Evolutionary conservation across 179 eudicot species (phyloP).

Genomic region (Actinidia chinensis): DNA sequence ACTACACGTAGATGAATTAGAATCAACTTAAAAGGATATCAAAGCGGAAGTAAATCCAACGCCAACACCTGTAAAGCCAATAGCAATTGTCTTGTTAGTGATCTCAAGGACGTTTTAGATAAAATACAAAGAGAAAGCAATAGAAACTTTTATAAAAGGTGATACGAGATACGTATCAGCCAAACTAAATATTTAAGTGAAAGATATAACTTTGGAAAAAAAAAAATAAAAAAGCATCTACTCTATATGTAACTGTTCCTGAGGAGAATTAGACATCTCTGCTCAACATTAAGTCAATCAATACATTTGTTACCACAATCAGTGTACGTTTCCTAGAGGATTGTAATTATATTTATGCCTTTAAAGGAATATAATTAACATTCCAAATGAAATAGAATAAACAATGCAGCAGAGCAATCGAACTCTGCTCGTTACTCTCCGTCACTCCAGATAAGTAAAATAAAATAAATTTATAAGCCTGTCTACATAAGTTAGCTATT

Average conservation of each 20-base stretch:
- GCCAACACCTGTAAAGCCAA: constrained; percentile 75
- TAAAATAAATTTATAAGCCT: too few species aligned
- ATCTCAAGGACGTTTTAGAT: not conserved
- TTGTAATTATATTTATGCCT: too few species aligned
- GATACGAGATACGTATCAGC: not conserved
- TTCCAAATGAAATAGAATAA: too few species aligned
- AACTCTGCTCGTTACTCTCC: not conserved
- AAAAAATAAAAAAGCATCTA: not conserved
- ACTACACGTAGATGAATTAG: constrained; percentile 10
- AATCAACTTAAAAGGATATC: constrained; percentile 70
- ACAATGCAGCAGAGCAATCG: not conserved
- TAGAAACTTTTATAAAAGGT: not conserved
- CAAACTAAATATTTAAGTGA: not conserved
- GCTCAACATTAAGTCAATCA: not conserved
- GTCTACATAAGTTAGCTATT: too few species aligned
- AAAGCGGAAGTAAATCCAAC: constrained; percentile 97
- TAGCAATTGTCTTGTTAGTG: constrained; percentile 21
- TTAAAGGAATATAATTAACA: not conserved
- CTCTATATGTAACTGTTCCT: not conserved
- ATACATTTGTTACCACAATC: not conserved
- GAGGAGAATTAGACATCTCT: not conserved
- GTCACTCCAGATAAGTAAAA: not conserved
- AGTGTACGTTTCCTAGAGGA: too few species aligned
- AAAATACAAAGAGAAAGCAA: not conserved
- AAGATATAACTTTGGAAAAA: not conserved